Conservation (phyloP, 1,284 basidiomycete species). For the Ganoderma leucocontextum region DNA sequence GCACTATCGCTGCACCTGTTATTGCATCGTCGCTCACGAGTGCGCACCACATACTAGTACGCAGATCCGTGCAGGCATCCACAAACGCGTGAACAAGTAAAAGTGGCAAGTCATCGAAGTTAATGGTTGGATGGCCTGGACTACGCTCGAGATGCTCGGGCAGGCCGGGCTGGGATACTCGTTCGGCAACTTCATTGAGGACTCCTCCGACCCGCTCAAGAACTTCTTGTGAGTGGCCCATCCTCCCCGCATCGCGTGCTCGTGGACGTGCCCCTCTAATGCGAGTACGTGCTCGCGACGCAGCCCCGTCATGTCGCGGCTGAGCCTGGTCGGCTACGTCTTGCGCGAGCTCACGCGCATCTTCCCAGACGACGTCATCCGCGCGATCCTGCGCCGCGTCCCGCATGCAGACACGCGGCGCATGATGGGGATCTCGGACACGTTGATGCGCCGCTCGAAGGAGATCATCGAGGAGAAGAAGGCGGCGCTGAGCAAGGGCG, state of each 20-base stretch:
- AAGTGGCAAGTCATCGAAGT: conserved; percentile 38
- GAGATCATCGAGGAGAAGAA: conserved; percentile 52
- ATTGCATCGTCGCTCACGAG: not conserved
- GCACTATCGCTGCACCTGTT: too few species aligned
- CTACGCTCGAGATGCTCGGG: conserved; percentile 47
- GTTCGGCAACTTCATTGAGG: conserved; percentile 42
- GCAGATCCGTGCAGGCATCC: conserved; percentile 34
- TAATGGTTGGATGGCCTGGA: conserved; percentile 43
- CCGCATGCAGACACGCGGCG: conserved; percentile 8
- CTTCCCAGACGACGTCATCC: conserved; percentile 23
- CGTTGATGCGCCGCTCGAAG: conserved; percentile 47
- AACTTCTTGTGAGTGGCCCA: conserved; percentile 34
- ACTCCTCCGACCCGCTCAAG: conserved; percentile 41
- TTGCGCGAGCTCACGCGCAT: conserved; percentile 17
- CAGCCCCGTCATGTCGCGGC: conserved; percentile 22
- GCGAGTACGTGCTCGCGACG: not conserved
- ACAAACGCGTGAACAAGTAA: conserved; percentile 17
- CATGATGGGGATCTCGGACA: conserved; percentile 43
- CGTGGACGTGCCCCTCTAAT: not conserved
- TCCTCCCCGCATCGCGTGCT: not conserved
- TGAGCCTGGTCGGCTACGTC: conserved; percentile 18
- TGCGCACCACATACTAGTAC: not conserved
- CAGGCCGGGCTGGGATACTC: conserved; percentile 47
- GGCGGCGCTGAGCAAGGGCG: conserved; percentile 37
- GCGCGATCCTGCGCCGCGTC: conserved; percentile 10